Conservation (phyloP, 495 filamentous ascomycete species). For the Emericellopsis terricola region DNA sequence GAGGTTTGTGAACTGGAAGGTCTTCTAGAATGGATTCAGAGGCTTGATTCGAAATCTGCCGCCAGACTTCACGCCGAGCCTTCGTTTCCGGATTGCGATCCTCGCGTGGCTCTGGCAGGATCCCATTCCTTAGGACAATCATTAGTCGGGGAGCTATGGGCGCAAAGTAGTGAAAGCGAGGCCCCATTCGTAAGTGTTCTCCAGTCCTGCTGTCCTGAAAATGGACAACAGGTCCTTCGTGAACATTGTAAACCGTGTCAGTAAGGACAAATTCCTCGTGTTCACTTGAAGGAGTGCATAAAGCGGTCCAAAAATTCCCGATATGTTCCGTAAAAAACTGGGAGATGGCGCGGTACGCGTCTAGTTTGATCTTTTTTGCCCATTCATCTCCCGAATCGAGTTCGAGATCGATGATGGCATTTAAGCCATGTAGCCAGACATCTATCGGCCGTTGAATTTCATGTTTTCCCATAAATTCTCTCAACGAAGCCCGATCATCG, state of each 20-base stretch:
- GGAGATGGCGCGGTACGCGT: constrained; percentile 24
- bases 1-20: too few relatives aligned
- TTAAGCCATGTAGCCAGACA: constrained; percentile 34
- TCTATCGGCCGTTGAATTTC: constrained; percentile 24
- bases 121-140: constrained; percentile 20
- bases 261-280: constrained; percentile 32
- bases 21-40: too few relatives aligned
- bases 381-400: constrained; percentile 22
- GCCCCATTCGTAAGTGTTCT: neutral
- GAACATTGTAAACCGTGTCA: constrained; percentile 24
- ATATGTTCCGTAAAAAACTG: constrained; percentile 21
- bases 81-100: constrained; percentile 6
- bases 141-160: constrained; percentile 32
- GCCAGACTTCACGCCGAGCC: neutral
- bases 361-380: constrained; percentile 11
- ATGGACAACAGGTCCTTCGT: constrained; percentile 24
- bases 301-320: constrained; percentile 21
- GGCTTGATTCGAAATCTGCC: too few relatives aligned
- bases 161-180: constrained; percentile 22
- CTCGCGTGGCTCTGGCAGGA: constrained; percentile 12
- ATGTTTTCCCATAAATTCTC: constrained; percentile 25
- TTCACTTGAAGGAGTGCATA: constrained; percentile 20
- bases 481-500: constrained; percentile 19
- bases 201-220: constrained; percentile 9
- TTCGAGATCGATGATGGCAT: constrained; percentile 24